Evolutionary conservation across 768 basidiomycete genomes (phyloP).

Genomic region (Termitomyces sp.): DNA sequence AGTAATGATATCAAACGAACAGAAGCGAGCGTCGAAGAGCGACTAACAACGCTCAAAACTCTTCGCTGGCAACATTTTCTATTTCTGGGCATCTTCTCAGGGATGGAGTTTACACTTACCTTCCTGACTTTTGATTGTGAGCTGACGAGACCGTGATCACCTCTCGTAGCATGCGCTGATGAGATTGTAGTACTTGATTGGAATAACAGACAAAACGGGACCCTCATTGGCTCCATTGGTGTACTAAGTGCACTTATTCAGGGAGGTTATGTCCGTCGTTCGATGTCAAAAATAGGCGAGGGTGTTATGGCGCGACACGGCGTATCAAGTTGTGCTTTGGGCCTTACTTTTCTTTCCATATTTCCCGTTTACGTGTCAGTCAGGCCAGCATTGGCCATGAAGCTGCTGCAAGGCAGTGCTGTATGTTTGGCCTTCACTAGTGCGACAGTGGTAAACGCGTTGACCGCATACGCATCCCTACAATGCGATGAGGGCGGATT

Average conservation of each 20-base stretch:
- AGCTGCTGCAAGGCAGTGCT: constrained; percentile 62
- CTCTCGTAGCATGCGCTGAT: neutral
- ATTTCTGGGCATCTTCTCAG: constrained; percentile 89
- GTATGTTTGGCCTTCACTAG: constrained; percentile 89
- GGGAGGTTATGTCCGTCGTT: constrained; percentile 90
- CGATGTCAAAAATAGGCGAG: constrained; percentile 70
- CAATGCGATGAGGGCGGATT: constrained; percentile 75
- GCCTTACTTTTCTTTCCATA: constrained; percentile 64
- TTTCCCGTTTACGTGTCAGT: constrained; percentile 53
- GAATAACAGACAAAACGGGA: constrained; percentile 85
- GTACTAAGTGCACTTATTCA: constrained; percentile 86
- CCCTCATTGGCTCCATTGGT: constrained; percentile 82
- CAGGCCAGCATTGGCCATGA: constrained; percentile 39
- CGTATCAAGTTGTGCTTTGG: constrained; percentile 64
- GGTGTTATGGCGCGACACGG: constrained; percentile 81
- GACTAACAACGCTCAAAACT: constrained; percentile 50
- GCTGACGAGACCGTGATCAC: constrained; percentile 20
- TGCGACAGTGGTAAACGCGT: constrained; percentile 90
- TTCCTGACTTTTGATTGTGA: constrained; percentile 89
- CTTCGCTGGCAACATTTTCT: constrained; percentile 73
- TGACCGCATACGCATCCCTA: constrained; percentile 87
- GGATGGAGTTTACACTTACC: constrained; percentile 93
- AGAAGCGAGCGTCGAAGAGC: constrained; percentile 35
- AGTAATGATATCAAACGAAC: constrained; percentile 21
- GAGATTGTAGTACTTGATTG: constrained; percentile 68